phyloP scores from a whole-genome alignment of 495 filamentous ascomycete species.

The Penicillium coprophilum region DNA sequence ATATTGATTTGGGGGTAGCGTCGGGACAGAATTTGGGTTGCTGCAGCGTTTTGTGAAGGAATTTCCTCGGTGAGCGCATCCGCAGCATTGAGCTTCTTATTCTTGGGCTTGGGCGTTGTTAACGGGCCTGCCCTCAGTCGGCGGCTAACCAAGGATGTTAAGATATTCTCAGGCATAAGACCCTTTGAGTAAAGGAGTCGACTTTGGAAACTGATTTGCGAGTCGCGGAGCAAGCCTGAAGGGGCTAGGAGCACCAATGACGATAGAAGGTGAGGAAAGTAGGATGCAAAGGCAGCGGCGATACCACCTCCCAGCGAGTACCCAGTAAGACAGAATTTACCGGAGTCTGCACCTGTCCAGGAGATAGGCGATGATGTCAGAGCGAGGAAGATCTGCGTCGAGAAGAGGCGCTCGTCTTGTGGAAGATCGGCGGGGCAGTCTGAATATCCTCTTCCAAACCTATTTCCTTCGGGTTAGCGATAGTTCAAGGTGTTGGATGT shows the following conservation, averaged over 20 bases:
- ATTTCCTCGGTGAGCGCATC: constrained; percentile 43
- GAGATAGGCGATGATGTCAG: constrained; percentile 67
- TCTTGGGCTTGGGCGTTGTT: constrained; percentile 36
- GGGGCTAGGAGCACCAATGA: constrained; percentile 74
- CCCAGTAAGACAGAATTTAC: constrained; percentile 69
- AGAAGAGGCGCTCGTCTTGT: constrained; percentile 74
- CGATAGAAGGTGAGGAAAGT: constrained; percentile 65
- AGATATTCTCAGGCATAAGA: constrained; percentile 57
- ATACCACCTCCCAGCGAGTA: constrained; percentile 87
- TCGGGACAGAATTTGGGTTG: constrained; percentile 46
- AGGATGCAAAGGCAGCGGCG: constrained; percentile 66
- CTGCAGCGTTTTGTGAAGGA: constrained; percentile 32
- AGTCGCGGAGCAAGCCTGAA: constrained; percentile 64
- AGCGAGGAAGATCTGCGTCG: constrained; percentile 68
- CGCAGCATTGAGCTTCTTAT: constrained; percentile 32
- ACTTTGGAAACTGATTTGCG: constrained; percentile 59
- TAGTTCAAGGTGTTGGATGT: no score
- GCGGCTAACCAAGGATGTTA: constrained; percentile 52
- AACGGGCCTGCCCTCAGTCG: constrained; percentile 53
- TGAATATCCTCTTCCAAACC: constrained; percentile 79
- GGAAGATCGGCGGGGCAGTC: constrained; percentile 64
- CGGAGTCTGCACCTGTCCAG: constrained; percentile 57
- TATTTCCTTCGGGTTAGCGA: constrained; percentile 19
- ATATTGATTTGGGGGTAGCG: constrained; percentile 46
- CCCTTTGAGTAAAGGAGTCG: constrained; percentile 61